Evolutionary conservation across 108 stramenopile species (phyloP).

Genomic region (Conticribra weissflogii): DNA sequence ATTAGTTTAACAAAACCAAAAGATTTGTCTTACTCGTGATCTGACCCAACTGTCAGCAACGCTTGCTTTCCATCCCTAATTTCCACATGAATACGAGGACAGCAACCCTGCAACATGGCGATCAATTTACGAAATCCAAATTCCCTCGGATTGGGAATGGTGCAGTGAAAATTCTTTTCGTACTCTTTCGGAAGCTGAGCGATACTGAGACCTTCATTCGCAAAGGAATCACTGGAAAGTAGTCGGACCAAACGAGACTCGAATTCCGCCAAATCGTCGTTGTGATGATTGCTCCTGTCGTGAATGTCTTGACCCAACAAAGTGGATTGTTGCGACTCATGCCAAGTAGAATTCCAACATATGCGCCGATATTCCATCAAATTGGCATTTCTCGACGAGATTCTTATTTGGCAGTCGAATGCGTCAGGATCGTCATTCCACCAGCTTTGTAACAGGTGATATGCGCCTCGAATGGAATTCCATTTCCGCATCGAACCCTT

Average conservation of each 20-base stretch:
- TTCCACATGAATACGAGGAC: conserved; percentile 6
- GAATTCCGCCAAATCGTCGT: conserved; percentile 3
- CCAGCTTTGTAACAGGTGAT: conserved; percentile 18
- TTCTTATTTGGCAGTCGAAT: conserved; percentile 21
- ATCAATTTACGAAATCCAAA: conserved; percentile 18
- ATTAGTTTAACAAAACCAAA: no score
- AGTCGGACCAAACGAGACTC: background rate
- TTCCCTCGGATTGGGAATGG: conserved; percentile 9
- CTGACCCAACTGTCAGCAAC: no score
- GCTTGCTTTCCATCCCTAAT: background rate
- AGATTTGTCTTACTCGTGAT: no score
- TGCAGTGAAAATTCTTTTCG: conserved; percentile 17
- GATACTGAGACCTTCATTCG: background rate
- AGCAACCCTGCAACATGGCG: conserved; percentile 1
- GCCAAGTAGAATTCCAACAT: conserved; percentile 20
- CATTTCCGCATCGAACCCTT: conserved; percentile 3
- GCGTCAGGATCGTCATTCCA: conserved; percentile 24
- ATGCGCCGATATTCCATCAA: conserved; percentile 11
- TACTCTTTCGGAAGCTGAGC: conserved; percentile 43
- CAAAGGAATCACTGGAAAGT: background rate
- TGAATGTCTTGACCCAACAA: background rate
- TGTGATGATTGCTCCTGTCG: background rate
- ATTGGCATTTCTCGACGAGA: conserved; percentile 8
- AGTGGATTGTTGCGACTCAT: conserved; percentile 6
- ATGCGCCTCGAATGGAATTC: conserved; percentile 27